phyloP scores from a whole-genome alignment of 495 filamentous ascomycete genomes.

The Penicillium angulare region DNA sequence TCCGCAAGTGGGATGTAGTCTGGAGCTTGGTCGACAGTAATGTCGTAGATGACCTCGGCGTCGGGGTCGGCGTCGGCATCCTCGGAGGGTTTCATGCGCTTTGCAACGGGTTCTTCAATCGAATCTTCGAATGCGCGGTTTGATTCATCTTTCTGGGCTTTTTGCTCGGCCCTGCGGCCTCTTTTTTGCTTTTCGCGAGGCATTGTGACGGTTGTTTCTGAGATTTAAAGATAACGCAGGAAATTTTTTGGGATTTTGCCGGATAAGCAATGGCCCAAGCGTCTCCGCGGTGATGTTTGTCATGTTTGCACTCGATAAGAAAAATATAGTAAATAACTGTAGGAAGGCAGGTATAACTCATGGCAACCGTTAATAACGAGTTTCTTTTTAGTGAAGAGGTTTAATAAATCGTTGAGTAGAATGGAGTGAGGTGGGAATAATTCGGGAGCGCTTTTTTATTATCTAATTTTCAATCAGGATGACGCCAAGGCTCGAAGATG shows the following conservation, averaged over 20 bases:
- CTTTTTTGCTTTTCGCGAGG: constrained; percentile 64
- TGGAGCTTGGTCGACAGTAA: constrained; percentile 16
- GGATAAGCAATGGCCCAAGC: constrained; percentile 48
- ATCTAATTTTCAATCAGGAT: too few species aligned
- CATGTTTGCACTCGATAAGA: constrained; percentile 29
- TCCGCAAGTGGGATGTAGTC: constrained; percentile 42
- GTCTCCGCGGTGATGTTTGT: constrained; percentile 27
- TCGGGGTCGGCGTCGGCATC: constrained; percentile 7
- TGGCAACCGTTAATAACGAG: too few species aligned
- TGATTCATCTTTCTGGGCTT: constrained; percentile 40
- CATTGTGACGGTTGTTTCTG: constrained; percentile 30
- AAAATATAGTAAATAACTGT: background rate
- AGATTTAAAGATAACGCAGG: constrained; percentile 11
- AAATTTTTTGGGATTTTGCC: constrained; percentile 41
- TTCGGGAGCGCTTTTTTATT: too few species aligned
- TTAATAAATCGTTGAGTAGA: too few species aligned
- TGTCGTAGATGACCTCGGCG: constrained; percentile 18
- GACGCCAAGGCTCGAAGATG: too few species aligned
- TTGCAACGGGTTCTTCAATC: constrained; percentile 35
- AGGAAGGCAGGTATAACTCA: too few species aligned
- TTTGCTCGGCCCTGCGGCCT: constrained; percentile 61
- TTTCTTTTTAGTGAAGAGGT: too few species aligned
- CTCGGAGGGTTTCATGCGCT: constrained; percentile 38
- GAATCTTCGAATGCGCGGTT: constrained; percentile 45
- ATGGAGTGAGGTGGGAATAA: too few species aligned